Base-by-base conservation (phyloP, 257 asterid genomes). In the Solanum bulbocastanum region DNA sequence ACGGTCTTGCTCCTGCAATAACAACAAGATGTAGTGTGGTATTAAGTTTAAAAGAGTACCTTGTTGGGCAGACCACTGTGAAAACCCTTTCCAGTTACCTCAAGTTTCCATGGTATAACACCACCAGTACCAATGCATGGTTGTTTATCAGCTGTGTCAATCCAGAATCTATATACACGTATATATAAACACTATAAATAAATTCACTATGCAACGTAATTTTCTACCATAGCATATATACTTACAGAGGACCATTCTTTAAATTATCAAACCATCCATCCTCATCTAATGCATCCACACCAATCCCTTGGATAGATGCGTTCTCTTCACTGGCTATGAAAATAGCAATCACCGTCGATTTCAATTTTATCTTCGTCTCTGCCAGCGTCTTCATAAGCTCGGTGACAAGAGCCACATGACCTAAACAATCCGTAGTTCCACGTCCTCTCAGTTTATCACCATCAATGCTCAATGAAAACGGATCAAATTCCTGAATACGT, bases 101-200 rank as follows among this genome's bases (percentile, higher is more conserved):
- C 93, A 88, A 97, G 95, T 90, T 93, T 92, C 98, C 99, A 97
- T 18, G 98, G 98, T 89, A 97, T 95, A 97, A 91, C 92, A 81
- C 98, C 99, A 87, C 99, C 98, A 30, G 99, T 97, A 87, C 99
- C 99, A 89, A 97, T 93, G 92, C 99, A 97, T 81, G 99, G 99
- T 87, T 97, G 99, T 89, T 96, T 96, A 91, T 97, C 99, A 20
- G 99, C 98, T 72, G 99, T 94, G 86, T 97, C 99, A 86, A 97
- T 96, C 99, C 99, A 97, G 91, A 92, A 97, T 90, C 99, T 97
- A 92, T 78, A 82, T 65, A 75, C 98, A 86, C 99, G 98, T 86
- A 90, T 14, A 23, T 8, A 39, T 39, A 39, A 42, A 42, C 46
- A 10, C 14, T 49, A 85, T 42, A 35, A 39, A 83, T 87, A 87